Base-by-base conservation (phyloP, 768 basidiomycete species). In the Trametes villosa region DNA sequence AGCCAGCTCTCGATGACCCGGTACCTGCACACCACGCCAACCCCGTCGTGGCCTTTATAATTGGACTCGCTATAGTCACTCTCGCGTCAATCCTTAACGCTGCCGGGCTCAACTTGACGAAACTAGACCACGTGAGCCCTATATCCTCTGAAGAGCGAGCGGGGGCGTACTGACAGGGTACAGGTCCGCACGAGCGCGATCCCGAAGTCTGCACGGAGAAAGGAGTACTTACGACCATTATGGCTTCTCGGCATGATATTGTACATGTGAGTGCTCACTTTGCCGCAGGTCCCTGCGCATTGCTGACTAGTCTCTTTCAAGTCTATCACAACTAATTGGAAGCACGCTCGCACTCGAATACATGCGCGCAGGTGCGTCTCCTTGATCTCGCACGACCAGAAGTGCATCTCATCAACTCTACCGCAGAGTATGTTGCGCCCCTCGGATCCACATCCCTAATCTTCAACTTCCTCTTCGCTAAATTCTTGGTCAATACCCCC, bases 391-490 rank as follows among this genome's bases (percentile, higher is more conserved):
- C 33, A 4, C 24, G 34, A 22, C 15, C 12, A 36, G 47, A 54
- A 69, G n/a, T 17, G 15, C 22, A 18, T 41, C 4, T 24, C 7
- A 46, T 26, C 26, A 12, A 45, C 26, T 2, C 29, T 69, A 60
- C 57, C 57, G 17, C 75, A 86, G 92, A 96, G 85, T 98, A 97
- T 73, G 96, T 98, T 57, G 96, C 96, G 1, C 96, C 96, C 2
- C 83, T 98, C 4, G 96, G 96, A 15, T 94, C 93, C 0, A 91
- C 94, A 12, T 92, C 94, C 13, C 85, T 98, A 63, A 86, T 98
- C 57, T 98, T 98, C 79, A 98, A 98, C 73, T 96, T 97, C 71
- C 79, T 97, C 36, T 96, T 97, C 72, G 96, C 96, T 36, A 86
- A 90, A 66, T 90, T 94, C 70, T 82, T 94, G 60, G 88, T 93